Base-by-base conservation (phyloP, 495 filamentous ascomycete genomes). In the Tetracladium marchalianum region DNA sequence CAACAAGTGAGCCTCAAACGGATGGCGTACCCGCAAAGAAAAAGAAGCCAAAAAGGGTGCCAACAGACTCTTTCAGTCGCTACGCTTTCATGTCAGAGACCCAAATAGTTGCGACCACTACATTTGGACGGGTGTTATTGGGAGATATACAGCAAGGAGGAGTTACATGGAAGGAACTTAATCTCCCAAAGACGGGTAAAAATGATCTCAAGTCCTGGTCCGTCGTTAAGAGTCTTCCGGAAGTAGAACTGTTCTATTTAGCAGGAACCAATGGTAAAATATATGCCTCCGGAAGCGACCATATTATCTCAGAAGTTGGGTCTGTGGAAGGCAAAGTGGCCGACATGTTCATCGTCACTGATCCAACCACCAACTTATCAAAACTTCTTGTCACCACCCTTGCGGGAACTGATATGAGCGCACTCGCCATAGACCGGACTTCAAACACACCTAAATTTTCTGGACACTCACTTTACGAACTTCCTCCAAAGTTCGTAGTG, bases 81-180 rank as follows among this genome's bases (percentile, higher is more conserved):
- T 90, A 86, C 53, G 69, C 67, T 9, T 88, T 89, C 50, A 56
- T 89, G 17, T 72, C 72, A 2, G 58, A 72, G 1, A 62, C 71
- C 35, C 62, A 61, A 12, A 58, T 92, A 15, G 58, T 90, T 39
- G 69, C 67, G 2, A 78, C 73, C 4, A 80, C 81, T 1, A 69
- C 65, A 11, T 68, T 64, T n/a, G 84, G 82, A 2, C 66, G 72
- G 18, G 48, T 90, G 2, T 68, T 84, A 22, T 56, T 80, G 10
- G 81, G 64, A 5, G 44, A 52, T 1, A 55, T 73, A 15, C 54
- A 48, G 11, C n/a, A 27, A 27, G 34, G 56, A 12, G 15, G 43
- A 2, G 39, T 62, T 1, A 33, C 35, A 4, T 75, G 72, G 71
- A 51, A 53, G 38, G 66, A 75, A 24, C 32, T 71, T 5, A 12